Evolutionary conservation across 345 rosid genomes (phyloP), one percentile per base, ranked within the genome.

Genomic region (Melastoma malabathricum): DNA sequence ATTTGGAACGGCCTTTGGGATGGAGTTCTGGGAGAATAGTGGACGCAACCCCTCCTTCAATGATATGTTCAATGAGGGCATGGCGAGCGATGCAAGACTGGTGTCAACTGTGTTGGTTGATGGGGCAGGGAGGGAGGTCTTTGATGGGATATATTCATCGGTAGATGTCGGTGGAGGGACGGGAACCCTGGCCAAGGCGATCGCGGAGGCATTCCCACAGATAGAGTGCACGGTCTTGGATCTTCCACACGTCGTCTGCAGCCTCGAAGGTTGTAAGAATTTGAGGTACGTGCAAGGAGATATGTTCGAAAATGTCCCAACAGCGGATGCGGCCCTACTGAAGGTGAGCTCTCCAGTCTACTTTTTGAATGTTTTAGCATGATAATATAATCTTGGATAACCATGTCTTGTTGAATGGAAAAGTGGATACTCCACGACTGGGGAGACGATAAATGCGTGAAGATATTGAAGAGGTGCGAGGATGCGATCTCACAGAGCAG

Each of bases 131-230:
- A 34, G 12, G 12, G 58, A 44, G 1, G 25, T 52, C 10, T 72
- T 71, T 44, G 64, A 56, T 5, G 73, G 71, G 50, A 15, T 64
- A 59, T 17, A 13, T 0, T 64, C 73, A 1, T 18, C 70, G 22
- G 62, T 67, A 8, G 75, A 74, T 48, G 68, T 67, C 15, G 73
- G 72, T 0, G 79, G 71, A 0, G 70, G 73, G 18, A 60, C 65
- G 0, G 79, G 75, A 19, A 61, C 22, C 3, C 9, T 54, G 47
- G 56, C 62, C 1, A 69, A 41, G 64, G 49, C 58, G 13, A 48
- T 69, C 34, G 62, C 65, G 1, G 39, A 54, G 0, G 57, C 61
- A 2, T 66, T 60, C 52, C 74, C 72, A 0, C 4, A 52, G 1
- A 1, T 68, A 53, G 63, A 66, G 10, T 71, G 68, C 54, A 59